Evolutionary conservation across 23 red algal species (phyloP), one percentile per base, ranked within the genome.

Genomic region (Gracilaria gracilis): DNA sequence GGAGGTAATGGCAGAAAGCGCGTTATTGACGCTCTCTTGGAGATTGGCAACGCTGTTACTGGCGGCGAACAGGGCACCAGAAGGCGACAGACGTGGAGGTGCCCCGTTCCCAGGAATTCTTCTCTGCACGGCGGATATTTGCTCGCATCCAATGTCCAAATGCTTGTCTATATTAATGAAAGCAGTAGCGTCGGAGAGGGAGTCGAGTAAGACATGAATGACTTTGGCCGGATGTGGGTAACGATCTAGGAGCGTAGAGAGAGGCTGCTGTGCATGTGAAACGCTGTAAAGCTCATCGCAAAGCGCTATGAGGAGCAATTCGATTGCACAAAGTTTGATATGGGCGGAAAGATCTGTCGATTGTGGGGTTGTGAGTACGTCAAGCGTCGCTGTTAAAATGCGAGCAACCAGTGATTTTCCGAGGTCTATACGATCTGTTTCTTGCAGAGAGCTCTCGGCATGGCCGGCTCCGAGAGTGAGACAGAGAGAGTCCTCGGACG

Each of bases 401-500:
- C 55, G 77, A 2, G 77, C 77, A 11, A 57, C 51, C 8, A 81
- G 57, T n/a, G 77, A 81, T 25, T 61, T 57, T 39, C 51, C 77
- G 17, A 81, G 46, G 28, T 81, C 77, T 48, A 81, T 81, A 17
- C 77, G 40, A 81, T 81, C 77, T 23, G 77, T 27, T 35, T 59
- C 55, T 81, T 57, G 51, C 49, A 81, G 20, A 37, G 49, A 61
- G 51, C 51, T 39, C 58, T 81, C 77, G 16, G 77, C 77, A 36
- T 57, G 77, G 13, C 77, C 77, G 58, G 77, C 77, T 1, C 51
- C 77, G 58, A 81, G 49, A 17, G 77, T 61, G 46, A 81, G 47
- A 33, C 77, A 59, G 4, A 81, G 49, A 20, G 77, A 39, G 57
- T 57, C 55, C 55, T 57, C 51, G 27, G 77, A 81, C 1, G 77